Evolutionary conservation across 768 basidiomycete species (phyloP).

Genomic region (Myochromella boudieri): DNA sequence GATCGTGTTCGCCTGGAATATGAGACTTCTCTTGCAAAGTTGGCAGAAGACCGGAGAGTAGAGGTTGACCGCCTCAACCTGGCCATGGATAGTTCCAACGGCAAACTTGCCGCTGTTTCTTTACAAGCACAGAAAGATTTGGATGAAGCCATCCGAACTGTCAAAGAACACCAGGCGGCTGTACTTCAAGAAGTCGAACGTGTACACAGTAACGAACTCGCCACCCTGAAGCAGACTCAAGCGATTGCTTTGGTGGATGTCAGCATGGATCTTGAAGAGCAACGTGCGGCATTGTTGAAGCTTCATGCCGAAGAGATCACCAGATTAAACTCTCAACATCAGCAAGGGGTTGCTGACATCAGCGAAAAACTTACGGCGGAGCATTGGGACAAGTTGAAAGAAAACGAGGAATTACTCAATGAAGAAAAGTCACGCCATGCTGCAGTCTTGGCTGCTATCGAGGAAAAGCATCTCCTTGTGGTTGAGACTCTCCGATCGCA

Average conservation of each 20-base stretch:
- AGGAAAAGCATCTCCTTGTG: conserved; percentile 47
- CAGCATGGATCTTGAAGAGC: conserved; percentile 23
- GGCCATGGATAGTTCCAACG: conserved; percentile 43
- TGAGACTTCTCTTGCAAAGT: conserved; percentile 46
- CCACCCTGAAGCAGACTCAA: conserved; percentile 48
- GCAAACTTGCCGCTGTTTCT: conserved; percentile 36
- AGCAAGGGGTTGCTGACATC: conserved; percentile 41
- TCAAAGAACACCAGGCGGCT: conserved; percentile 56
- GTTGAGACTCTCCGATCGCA: conserved; percentile 26
- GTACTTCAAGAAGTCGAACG: conserved; percentile 55
- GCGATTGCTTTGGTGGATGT: conserved; percentile 35
- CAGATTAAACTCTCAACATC: conserved; percentile 45
- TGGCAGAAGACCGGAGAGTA: conserved; percentile 53
- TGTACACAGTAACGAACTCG: conserved; percentile 56
- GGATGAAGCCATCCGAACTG: conserved; percentile 43
- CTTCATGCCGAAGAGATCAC: conserved; percentile 37
- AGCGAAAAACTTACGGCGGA: conserved; percentile 38
- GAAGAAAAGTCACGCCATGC: conserved; percentile 49
- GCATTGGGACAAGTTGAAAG: conserved; percentile 34
- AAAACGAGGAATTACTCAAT: conserved; percentile 35
- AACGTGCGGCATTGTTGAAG: conserved; percentile 27
- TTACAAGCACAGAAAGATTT: conserved; percentile 42
- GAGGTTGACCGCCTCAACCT: conserved; percentile 50
- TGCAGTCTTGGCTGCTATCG: conserved; percentile 43
- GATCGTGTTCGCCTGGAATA: conserved; percentile 65